A percentile compares a stretch with the other conserved stretches of the same genome.
Conservation (phyloP, 805 yeast genomes). For the Hyphopichia homilentoma region DNA sequence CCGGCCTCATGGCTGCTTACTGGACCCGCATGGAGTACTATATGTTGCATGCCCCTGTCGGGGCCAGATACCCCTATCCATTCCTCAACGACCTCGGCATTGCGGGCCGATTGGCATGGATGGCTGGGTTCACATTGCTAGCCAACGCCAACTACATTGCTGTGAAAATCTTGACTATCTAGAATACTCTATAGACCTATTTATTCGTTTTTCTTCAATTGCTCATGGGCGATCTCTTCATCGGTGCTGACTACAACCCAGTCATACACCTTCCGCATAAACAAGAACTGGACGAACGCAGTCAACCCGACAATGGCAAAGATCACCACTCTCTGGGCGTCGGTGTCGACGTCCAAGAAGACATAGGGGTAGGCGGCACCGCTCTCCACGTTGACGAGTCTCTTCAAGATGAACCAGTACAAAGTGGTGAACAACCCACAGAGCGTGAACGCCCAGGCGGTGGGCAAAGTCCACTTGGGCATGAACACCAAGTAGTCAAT, state of each 20-base stretch:
- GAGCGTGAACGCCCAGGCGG: slow-evolving; percentile 34
- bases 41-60: slow-evolving; percentile 3
- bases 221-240: slow-evolving; percentile 9
- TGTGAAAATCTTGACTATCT: no score
- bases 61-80: slow-evolving; percentile 15
- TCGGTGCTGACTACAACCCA: slow-evolving; percentile 9
- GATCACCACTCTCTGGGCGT: slow-evolving; percentile 40
- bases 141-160: slow-evolving; percentile 1
- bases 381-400: slow-evolving; percentile 41
- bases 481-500: slow-evolving; percentile 54
- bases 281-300: slow-evolving; percentile 28
- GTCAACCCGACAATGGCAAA: slow-evolving; percentile 42
- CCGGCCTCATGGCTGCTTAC: slow-evolving; percentile 10
- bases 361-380: slow-evolving; percentile 65
- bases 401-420: slow-evolving; percentile 54
- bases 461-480: slow-evolving; percentile 38
- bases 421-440: slow-evolving; percentile 37
- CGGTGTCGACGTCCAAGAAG: slow-evolving; percentile 53
- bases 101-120: slow-evolving; percentile 7
- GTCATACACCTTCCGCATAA: slow-evolving; percentile 24
- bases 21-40: slow-evolving; percentile 13
- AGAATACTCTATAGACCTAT: no score
- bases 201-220: no score
- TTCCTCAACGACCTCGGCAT: slow-evolving; percentile 8
- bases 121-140: slow-evolving; percentile 5